phyloP scores from a whole-genome alignment of 169 alveolate species.

The Plasmodium inui region DNA sequence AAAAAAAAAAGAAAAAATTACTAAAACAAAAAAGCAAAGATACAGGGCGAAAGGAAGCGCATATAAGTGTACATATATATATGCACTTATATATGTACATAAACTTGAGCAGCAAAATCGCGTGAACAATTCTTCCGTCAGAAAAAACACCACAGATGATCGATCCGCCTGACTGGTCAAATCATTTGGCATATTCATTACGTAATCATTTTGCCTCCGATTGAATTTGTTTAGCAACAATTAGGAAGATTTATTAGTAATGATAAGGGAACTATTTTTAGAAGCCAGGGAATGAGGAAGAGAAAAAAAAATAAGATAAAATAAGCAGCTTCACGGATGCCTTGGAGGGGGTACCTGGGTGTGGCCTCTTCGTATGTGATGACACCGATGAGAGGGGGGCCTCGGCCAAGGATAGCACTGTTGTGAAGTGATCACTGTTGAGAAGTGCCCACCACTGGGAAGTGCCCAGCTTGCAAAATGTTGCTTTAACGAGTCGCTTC shows the following conservation, averaged over 20 bases:
- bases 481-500: background rate
- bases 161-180: background rate
- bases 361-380: background rate
- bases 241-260: background rate
- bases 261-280: background rate
- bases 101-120: background rate
- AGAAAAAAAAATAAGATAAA: background rate
- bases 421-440: background rate
- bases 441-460: background rate
- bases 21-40: background rate
- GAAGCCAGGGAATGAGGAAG: background rate
- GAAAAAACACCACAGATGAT: background rate
- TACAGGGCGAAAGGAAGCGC: background rate
- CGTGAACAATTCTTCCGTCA: background rate
- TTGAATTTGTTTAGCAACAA: background rate
- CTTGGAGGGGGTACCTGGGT: background rate
- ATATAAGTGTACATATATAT: background rate
- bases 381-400: background rate
- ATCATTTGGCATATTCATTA: background rate
- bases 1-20: background rate
- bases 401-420: background rate
- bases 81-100: background rate
- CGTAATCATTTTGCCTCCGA: background rate
- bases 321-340: slow-evolving; percentile 4
- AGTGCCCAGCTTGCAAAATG: background rate